Percentiles rank a stretch among this genome's conserved stretches.
These are phyloP conservation scores for Neonectria magnoliae DNA, from an alignment of 2,329 filamentous ascomycete species.

Conservation along the genomic window DNA sequence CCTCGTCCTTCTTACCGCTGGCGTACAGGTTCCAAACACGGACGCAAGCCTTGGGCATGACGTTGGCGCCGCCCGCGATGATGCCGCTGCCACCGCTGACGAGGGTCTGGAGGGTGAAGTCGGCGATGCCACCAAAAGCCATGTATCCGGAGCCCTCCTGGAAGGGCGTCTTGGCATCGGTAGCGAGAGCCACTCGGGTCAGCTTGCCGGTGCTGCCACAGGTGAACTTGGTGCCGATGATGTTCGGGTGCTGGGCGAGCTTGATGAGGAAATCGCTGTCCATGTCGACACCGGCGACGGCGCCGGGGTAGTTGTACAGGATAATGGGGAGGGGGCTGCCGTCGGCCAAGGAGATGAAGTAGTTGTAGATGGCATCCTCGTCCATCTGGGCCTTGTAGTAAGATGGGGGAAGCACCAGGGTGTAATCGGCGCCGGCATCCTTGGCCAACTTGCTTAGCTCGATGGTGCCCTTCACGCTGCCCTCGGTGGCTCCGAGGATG, in stretches of 20 bases:
- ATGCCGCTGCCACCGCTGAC: constrained; percentile 83
- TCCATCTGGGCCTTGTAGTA: constrained; percentile 85
- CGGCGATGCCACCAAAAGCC: constrained; percentile 88
- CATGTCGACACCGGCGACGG: constrained; percentile 87
- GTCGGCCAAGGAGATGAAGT: constrained; percentile 80
- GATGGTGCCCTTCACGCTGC: constrained; percentile 83
- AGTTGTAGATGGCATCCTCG: constrained; percentile 77
- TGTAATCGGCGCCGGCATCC: constrained; percentile 80
- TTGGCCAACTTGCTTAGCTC: constrained; percentile 74
- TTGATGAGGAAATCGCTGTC: constrained; percentile 87
- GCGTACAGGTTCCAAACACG: constrained; percentile 81
- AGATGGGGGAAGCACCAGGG: constrained; percentile 80
- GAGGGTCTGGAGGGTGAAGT: constrained; percentile 86
- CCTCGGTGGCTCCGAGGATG: constrained; percentile 83
- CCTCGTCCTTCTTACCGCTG: constrained; percentile 78
- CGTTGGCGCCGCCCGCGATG: constrained; percentile 86
- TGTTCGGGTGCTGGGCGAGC: constrained; percentile 82
- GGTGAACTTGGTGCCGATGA: constrained; percentile 90
- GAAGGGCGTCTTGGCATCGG: constrained; percentile 74
- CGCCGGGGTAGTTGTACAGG: constrained; percentile 91
- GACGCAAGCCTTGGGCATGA: constrained; percentile 84
- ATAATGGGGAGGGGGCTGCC: constrained; percentile 79
- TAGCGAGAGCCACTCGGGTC: constrained; percentile 79
- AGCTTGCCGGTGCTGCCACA: constrained; percentile 92
- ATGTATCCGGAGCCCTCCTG: constrained; percentile 75